Evolutionary conservation across 2,329 filamentous ascomycete species (phyloP).

Genomic region (Paracoccidioides brasiliensis): DNA sequence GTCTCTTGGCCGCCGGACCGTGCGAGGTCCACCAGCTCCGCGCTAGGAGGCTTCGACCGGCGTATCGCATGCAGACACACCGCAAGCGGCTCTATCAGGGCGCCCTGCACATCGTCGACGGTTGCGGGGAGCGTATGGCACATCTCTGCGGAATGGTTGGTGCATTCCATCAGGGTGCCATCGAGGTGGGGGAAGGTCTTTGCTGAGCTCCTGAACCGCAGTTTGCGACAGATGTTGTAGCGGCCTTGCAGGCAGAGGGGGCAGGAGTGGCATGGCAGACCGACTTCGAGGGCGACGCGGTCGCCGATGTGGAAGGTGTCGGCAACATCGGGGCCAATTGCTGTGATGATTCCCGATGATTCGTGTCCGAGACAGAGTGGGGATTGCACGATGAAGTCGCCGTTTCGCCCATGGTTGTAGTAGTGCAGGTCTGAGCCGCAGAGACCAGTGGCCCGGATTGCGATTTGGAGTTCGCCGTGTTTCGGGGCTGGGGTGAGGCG

Average conservation of each 20-base stretch:
- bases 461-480: slow-evolving; percentile 48
- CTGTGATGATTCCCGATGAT: slow-evolving; percentile 64
- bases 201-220: slow-evolving; percentile 47
- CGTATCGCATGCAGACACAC: slow-evolving; percentile 48
- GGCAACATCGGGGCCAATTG: slow-evolving; percentile 49
- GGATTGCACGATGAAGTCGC: slow-evolving; percentile 67
- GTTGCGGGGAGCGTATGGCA: slow-evolving; percentile 44
- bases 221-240: slow-evolving; percentile 49
- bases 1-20: slow-evolving; percentile 28
- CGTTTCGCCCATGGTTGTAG: slow-evolving; percentile 76
- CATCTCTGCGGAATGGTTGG: slow-evolving; percentile 49
- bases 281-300: slow-evolving; percentile 84
- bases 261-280: slow-evolving; percentile 62
- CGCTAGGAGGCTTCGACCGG: slow-evolving; percentile 37
- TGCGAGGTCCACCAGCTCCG: slow-evolving; percentile 25
- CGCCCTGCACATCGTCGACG: slow-evolving; percentile 43
- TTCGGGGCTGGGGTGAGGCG: slow-evolving; percentile 36
- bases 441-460: slow-evolving; percentile 53
- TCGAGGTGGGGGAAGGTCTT: slow-evolving; percentile 50
- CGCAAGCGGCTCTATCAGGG: slow-evolving; percentile 47
- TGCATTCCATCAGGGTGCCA: slow-evolving; percentile 49
- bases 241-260: slow-evolving; percentile 41
- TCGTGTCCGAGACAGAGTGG: slow-evolving; percentile 72
- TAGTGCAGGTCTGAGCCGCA: slow-evolving; percentile 69
- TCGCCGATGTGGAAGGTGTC: slow-evolving; percentile 54